Conservation (phyloP, 2,329 filamentous ascomycete species). For the Trichoderma afroharzianum region DNA sequence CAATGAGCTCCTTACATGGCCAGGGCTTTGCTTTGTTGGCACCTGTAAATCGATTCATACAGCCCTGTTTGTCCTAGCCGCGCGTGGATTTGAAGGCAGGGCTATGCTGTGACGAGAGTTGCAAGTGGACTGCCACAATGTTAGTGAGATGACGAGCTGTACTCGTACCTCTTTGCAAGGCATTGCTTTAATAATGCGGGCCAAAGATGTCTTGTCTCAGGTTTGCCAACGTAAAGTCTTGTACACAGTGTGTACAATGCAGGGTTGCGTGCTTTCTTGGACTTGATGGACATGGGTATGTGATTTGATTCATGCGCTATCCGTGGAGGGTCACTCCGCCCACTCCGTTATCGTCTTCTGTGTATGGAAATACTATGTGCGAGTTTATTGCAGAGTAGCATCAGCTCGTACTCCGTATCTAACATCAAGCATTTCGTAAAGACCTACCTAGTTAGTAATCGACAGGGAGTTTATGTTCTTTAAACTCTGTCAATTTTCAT, state of each 20-base stretch:
- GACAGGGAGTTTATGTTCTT: background rate
- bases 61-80: background rate
- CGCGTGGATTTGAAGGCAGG: background rate
- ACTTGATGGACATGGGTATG: background rate
- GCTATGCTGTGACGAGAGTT: background rate
- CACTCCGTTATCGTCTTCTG: background rate
- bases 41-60: background rate
- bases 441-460: background rate
- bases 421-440: background rate
- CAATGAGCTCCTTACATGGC: background rate
- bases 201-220: background rate
- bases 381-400: background rate
- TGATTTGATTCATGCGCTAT: conserved; percentile 2
- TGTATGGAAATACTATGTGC: background rate
- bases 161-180: background rate
- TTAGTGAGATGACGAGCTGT: background rate
- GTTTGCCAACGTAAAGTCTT: background rate
- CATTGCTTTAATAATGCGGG: no score
- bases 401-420: background rate
- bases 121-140: background rate
- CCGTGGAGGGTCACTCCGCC: background rate
- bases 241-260: background rate
- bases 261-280: background rate
- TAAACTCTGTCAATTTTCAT: background rate
- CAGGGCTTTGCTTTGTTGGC: background rate